A percentile compares a stretch with the other conserved stretches of the same genome.
phyloP scores from a whole-genome alignment of 352 stramenopile genomes.

The Globisporangium orthogonon region DNA sequence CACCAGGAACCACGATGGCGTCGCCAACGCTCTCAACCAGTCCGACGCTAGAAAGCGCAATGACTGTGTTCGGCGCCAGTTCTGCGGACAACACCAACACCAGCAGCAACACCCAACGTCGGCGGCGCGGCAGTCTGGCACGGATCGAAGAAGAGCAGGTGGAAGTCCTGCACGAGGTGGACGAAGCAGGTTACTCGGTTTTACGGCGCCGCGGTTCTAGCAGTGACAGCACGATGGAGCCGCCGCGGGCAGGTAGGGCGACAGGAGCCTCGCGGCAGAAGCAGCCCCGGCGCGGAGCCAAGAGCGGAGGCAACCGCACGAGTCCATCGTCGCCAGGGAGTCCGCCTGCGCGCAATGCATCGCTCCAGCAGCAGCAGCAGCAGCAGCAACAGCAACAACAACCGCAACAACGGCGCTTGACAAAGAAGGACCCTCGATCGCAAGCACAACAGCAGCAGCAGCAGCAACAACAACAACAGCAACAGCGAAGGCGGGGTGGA shows the following conservation, averaged over 20 bases:
- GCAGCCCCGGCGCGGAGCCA: not conserved
- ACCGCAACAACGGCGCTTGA: not conserved
- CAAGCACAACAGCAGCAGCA: not conserved
- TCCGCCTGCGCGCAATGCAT: not conserved
- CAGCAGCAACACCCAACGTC: not conserved
- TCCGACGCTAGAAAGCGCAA: not conserved
- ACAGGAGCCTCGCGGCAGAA: not conserved
- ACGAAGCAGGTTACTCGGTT: conserved; percentile 50
- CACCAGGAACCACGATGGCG: not conserved
- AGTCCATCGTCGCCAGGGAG: not conserved
- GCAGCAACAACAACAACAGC: conserved; percentile 3
- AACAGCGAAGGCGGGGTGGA: not conserved
- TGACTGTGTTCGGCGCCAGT: too few species aligned
- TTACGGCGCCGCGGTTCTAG: conserved; percentile 25
- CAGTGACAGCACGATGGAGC: not conserved
- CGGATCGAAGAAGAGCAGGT: conserved; percentile 6
- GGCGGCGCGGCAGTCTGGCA: conserved; percentile 15
- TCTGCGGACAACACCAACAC: not conserved
- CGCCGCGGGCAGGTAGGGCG: not conserved
- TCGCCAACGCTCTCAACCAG: not conserved
- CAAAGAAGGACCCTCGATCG: conserved; percentile 7
- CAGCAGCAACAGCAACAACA: conserved; percentile 5
- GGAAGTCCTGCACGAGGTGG: conserved; percentile 13
- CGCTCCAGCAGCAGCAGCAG: not conserved
- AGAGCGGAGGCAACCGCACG: not conserved